Base-by-base conservation (phyloP, 495 filamentous ascomycete genomes). In the Trichoderma gamsii region DNA sequence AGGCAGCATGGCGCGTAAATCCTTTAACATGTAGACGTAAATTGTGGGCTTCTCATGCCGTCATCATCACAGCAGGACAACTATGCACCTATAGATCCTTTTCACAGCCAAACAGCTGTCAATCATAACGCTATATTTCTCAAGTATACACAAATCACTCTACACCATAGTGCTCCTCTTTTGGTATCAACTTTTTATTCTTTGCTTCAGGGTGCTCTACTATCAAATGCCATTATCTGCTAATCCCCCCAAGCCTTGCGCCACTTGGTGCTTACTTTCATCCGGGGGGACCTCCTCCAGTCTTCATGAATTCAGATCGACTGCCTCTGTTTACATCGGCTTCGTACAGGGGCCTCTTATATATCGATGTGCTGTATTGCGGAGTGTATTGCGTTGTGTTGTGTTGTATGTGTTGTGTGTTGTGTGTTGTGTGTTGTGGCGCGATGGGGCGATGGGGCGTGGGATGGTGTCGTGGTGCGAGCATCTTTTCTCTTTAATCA, bases 191-290 rank as follows among this genome's bases (percentile, higher is more conserved):
- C 23, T 61, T 61, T 32, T 61, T 61, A 29, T 32, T 61, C 27
- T 61, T 32, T 49, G 13, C 44, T 49, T 32, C 56, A 61, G 25
- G 13, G 56, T 61, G 27, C 56, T 61, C 13, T 18, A 32, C 13
- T 61, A 61, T 61, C 27, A 61, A 61, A 29, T 32, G 56, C 56
- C 56, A 61, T 61, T 61, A 61, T 61, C 29, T 21, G 56, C 25
- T 18, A 18, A 32, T 16, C 27, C 25, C 56, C 56, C n/a, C 56
- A 21, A 18, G 27, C 23, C 25, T 16, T 29, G 56, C 56, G 29
- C 56, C 56, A 61, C 56, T 61, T 61, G 56, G 27, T 61, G 56
- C 56, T 61, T 21, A 52, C 8, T 52, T 11, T 49, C 13, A 49
- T 49, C 25, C 25, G 12, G 8, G 23, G 51, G 56, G 56, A 29